A percentile compares a stretch with the other conserved stretches of the same genome.
Evolutionary conservation across 1,139 yeast species (phyloP).

Genomic region (Kazachstania sp.): DNA sequence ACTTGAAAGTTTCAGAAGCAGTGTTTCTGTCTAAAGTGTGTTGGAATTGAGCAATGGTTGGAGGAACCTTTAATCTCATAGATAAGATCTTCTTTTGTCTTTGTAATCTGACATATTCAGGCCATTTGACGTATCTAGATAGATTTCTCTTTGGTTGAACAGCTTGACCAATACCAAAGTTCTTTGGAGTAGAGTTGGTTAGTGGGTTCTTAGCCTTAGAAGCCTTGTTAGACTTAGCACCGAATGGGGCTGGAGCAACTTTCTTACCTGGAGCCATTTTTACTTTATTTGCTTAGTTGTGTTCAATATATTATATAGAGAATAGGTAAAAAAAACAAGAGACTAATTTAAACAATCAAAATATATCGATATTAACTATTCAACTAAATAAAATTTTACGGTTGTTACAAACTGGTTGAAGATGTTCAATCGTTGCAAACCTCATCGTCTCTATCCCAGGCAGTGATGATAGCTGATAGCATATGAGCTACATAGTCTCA

Average conservation of each 20-base stretch:
- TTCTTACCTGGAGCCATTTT: slow-evolving; percentile 62
- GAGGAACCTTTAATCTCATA: slow-evolving; percentile 97
- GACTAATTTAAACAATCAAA: not conserved
- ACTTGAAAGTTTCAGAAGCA: slow-evolving; percentile 92
- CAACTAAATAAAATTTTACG: not conserved
- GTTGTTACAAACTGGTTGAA: too few species aligned
- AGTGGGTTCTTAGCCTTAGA: slow-evolving; percentile 57
- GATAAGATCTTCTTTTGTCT: slow-evolving; percentile 95
- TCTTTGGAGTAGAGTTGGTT: slow-evolving; percentile 80
- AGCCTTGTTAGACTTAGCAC: slow-evolving; percentile 41
- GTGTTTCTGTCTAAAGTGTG: slow-evolving; percentile 95
- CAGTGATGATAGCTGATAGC: too few species aligned
- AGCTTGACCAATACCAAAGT: slow-evolving; percentile 93
- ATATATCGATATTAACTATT: not conserved
- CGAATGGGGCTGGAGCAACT: slow-evolving; percentile 88
- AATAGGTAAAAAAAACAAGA: not conserved
- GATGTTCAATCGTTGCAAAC: too few species aligned
- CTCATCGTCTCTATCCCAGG: too few species aligned
- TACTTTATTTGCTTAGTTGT: not conserved
- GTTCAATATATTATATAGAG: slow-evolving; percentile 18
- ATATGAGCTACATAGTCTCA: too few species aligned
- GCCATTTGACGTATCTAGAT: slow-evolving; percentile 96
- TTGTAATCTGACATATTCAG: slow-evolving; percentile 92
- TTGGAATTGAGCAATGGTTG: slow-evolving; percentile 94
- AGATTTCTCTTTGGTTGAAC: slow-evolving; percentile 94